Percentiles rank a stretch among this genome's conserved stretches.
phyloP scores from a whole-genome alignment of 1,284 basidiomycete species.

The Ceratobasidium sp. region DNA sequence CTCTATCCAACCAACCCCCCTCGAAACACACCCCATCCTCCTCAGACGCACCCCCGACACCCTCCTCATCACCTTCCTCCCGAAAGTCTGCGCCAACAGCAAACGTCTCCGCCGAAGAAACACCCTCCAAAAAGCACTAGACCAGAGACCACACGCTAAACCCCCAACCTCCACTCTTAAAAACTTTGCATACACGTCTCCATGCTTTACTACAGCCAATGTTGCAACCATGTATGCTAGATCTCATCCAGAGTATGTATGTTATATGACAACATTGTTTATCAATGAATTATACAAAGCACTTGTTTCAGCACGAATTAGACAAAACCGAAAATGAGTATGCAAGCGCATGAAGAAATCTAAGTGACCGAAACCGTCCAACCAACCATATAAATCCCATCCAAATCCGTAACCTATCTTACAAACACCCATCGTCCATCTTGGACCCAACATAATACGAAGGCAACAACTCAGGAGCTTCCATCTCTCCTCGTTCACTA shows the following conservation, averaged over 20 bases:
- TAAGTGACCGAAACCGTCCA: too few relatives aligned
- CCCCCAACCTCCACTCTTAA: constrained; percentile 8
- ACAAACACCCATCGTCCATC: constrained; percentile 42
- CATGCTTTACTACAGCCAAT: too few relatives aligned
- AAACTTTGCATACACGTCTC: background rate
- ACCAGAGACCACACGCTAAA: too few relatives aligned
- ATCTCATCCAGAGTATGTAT: too few relatives aligned
- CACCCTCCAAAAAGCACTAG: constrained; percentile 12
- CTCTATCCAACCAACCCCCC: too few relatives aligned
- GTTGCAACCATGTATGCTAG: too few relatives aligned
- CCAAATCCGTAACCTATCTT: background rate
- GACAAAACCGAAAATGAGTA: too few relatives aligned
- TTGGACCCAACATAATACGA: constrained; percentile 44
- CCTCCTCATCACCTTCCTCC: background rate
- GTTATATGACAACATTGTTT: too few relatives aligned
- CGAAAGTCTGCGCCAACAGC: constrained; percentile 4
- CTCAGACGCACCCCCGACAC: constrained; percentile 6
- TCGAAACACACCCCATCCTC: background rate
- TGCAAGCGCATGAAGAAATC: too few relatives aligned
- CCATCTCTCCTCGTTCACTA: constrained; percentile 44
- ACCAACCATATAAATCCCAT: too few relatives aligned
- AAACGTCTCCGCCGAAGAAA: background rate
- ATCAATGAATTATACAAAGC: too few relatives aligned
- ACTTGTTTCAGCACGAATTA: too few relatives aligned
- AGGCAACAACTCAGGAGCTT: constrained; percentile 44